These are phyloP conservation scores for Arthrinium puccinioides DNA, from an alignment of 2,329 filamentous ascomycete genomes.

Conservation along the genomic window DNA sequence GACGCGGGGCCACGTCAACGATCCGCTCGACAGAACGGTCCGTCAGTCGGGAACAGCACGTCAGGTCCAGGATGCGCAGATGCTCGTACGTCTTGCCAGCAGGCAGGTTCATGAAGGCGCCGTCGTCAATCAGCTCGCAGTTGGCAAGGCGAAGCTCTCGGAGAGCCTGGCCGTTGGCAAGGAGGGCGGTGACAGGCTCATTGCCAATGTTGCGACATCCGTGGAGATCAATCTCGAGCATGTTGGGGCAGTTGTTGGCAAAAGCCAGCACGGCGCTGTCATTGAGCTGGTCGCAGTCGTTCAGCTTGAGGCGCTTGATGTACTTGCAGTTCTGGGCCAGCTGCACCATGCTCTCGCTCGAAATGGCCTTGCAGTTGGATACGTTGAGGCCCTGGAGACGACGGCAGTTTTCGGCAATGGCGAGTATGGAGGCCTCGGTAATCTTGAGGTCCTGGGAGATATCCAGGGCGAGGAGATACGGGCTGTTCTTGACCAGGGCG, in stretches of 20 bases:
- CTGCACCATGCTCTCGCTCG: conserved; percentile 75
- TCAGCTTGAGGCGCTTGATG: conserved; percentile 90
- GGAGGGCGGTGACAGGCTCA: conserved; percentile 71
- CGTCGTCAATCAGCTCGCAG: conserved; percentile 77
- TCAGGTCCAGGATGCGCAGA: conserved; percentile 87
- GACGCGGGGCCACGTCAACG: conserved; percentile 73
- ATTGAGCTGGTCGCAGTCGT: conserved; percentile 79
- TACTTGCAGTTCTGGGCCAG: conserved; percentile 78
- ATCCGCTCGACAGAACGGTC: conserved; percentile 87
- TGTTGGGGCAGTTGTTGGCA: conserved; percentile 80
- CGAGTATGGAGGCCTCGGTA: conserved; percentile 71
- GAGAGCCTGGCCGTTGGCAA: conserved; percentile 73
- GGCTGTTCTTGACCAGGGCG: conserved; percentile 70
- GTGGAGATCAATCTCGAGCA: conserved; percentile 93
- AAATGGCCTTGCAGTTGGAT: conserved; percentile 75
- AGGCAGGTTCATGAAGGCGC: conserved; percentile 78
- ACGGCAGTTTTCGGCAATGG: conserved; percentile 73
- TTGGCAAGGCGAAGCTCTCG: conserved; percentile 83
- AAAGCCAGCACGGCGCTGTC: conserved; percentile 80
- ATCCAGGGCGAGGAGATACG: conserved; percentile 79
- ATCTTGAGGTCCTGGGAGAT: conserved; percentile 74
- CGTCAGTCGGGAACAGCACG: conserved; percentile 75
- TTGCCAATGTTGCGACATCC: conserved; percentile 78
- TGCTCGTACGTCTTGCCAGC: conserved; percentile 68
- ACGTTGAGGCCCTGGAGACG: conserved; percentile 90